These are phyloP conservation scores for Cyclotella kingstonii DNA, from an alignment of 108 stramenopile genomes.

Conservation along the genomic window DNA sequence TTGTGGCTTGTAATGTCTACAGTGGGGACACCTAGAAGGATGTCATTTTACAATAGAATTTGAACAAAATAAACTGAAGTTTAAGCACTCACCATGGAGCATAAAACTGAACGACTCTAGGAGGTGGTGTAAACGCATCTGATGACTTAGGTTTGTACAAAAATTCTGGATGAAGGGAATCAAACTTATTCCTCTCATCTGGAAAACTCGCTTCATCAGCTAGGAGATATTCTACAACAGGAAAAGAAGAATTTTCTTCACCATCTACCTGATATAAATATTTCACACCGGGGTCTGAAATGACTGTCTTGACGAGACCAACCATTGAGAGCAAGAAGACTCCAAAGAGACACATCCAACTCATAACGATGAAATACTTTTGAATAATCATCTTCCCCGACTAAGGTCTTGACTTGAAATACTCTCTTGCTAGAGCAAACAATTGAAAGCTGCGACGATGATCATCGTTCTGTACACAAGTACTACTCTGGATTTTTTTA, in stretches of 20 bases:
- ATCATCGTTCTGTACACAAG: no score
- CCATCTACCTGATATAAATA: conserved; percentile 29
- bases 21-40: conserved; percentile 42
- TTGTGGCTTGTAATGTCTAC: conserved; percentile 34
- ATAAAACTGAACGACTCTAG: conserved; percentile 45
- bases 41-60: background rate
- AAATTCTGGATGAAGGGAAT: conserved; percentile 18
- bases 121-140: conserved; percentile 13
- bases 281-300: background rate
- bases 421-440: no score
- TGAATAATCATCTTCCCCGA: background rate
- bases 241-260: background rate
- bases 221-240: conserved; percentile 18
- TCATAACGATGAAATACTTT: background rate
- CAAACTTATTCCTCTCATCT: background rate
- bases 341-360: conserved; percentile 4
- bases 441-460: no score
- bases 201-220: background rate
- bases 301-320: background rate
- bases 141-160: conserved; percentile 18
- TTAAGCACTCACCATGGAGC: conserved; percentile 34
- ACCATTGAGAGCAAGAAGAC: background rate
- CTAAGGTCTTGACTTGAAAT: no score
- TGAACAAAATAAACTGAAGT: background rate
- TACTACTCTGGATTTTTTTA: no score